Conservation (phyloP, 2,329 filamentous ascomycete species). For the Mariannaea sp. region DNA sequence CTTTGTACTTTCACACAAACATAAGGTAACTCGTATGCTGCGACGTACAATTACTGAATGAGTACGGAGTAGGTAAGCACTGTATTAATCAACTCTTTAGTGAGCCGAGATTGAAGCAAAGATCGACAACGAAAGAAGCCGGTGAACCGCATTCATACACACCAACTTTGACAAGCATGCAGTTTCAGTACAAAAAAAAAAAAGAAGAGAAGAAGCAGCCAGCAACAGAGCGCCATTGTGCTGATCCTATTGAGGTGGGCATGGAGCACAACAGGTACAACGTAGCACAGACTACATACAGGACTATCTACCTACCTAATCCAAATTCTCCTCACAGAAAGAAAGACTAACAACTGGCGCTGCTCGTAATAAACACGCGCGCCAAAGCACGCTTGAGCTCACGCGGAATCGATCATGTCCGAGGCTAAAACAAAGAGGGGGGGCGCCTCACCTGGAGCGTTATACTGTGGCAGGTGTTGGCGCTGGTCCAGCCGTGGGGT, state of each 20-base stretch:
- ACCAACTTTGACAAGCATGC: background rate
- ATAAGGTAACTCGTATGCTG: too few species aligned
- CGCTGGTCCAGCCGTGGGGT: conserved; percentile 1
- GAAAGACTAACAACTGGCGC: background rate
- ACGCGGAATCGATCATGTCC: conserved; percentile 16
- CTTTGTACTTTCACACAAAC: conserved; percentile 5
- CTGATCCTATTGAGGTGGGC: too few species aligned
- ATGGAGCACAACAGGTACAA: too few species aligned
- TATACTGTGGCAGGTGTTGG: conserved; percentile 4
- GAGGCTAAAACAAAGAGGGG: conserved; percentile 14
- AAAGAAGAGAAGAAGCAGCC: too few species aligned
- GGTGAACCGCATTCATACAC: conserved; percentile 1
- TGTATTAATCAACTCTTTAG: background rate
- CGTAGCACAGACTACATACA: too few species aligned
- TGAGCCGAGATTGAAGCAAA: conserved; percentile 9
- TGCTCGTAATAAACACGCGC: background rate
- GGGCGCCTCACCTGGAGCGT: conserved; percentile 6
- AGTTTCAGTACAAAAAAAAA: conserved; percentile 4
- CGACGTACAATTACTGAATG: too few species aligned
- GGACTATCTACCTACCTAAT: too few species aligned
- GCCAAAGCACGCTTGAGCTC: background rate
- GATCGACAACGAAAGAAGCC: conserved; percentile 6
- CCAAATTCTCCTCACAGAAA: too few species aligned
- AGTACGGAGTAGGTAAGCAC: too few species aligned
- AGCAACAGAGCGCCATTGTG: too few species aligned